These are phyloP conservation scores for Mortierella antarctica DNA, from an alignment of 192 early-diverging fungal species.

Conservation along the genomic window DNA sequence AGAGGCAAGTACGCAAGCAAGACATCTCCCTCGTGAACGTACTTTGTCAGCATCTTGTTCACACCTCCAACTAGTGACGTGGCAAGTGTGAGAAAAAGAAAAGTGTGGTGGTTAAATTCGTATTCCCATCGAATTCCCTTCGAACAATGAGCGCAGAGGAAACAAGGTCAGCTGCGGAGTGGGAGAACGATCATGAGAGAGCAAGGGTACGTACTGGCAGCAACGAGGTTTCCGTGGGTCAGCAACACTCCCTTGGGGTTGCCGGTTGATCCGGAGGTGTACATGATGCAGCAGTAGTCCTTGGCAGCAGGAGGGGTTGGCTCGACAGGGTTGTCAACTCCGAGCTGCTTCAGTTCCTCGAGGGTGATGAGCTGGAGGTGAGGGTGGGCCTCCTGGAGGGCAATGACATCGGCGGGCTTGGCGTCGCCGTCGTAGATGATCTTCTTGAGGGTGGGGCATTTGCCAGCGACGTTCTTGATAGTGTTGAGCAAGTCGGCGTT, in stretches of 20 bases:
- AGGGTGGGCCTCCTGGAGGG: constrained; percentile 53
- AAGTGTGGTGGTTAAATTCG: constrained; percentile 7
- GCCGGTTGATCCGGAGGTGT: constrained; percentile 90
- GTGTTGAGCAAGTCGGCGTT: constrained; percentile 77
- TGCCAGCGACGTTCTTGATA: constrained; percentile 67
- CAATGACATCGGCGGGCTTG: constrained; percentile 60
- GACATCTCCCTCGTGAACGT: constrained; percentile 65
- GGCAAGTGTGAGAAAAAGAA: not conserved
- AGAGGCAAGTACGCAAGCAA: constrained; percentile 88
- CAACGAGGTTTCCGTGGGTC: constrained; percentile 84
- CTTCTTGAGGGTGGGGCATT: constrained; percentile 69
- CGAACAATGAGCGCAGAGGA: not conserved
- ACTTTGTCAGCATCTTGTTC: constrained; percentile 59
- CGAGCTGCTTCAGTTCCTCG: constrained; percentile 74
- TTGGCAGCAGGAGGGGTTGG: constrained; percentile 73
- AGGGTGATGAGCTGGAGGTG: constrained; percentile 66
- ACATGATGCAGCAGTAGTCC: constrained; percentile 90
- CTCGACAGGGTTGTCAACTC: constrained; percentile 71
- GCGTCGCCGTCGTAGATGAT: constrained; percentile 79
- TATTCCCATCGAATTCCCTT: not conserved
- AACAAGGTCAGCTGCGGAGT: not conserved
- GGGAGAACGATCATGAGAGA: not conserved
- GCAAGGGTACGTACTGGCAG: constrained; percentile 66
- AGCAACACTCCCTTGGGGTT: constrained; percentile 93
- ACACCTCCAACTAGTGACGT: constrained; percentile 64